A percentile compares a stretch with the other conserved stretches of the same genome.
These are phyloP conservation scores for Epithele typhae DNA, from an alignment of 768 basidiomycete species.

Conservation along the genomic window DNA sequence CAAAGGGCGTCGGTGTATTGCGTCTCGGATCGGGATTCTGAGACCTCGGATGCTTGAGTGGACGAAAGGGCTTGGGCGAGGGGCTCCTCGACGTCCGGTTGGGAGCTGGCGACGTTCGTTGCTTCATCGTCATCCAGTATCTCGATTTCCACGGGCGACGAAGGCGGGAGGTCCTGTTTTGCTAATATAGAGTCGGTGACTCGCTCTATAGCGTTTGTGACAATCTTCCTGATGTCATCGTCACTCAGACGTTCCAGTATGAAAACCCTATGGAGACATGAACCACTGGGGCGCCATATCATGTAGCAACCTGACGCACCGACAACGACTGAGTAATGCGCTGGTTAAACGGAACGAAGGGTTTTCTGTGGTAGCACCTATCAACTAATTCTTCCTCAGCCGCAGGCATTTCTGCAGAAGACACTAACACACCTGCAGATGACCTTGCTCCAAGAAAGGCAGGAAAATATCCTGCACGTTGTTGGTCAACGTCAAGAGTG, in stretches of 20 bases:
- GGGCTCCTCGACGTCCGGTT: constrained; percentile 15
- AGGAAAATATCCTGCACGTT: constrained; percentile 65
- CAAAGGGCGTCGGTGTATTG: constrained; percentile 17
- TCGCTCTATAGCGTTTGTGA: constrained; percentile 48
- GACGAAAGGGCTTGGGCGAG: constrained; percentile 14
- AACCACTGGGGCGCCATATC: neutral
- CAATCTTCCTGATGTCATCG: constrained; percentile 52
- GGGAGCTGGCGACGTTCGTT: constrained; percentile 18
- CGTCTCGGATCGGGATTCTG: constrained; percentile 1
- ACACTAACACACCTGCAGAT: constrained; percentile 44
- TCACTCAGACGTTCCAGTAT: constrained; percentile 65
- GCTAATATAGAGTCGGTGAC: constrained; percentile 19
- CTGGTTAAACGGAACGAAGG: constrained; percentile 80
- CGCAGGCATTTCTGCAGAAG: neutral
- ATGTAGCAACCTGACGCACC: constrained; percentile 38
- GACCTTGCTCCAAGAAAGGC: constrained; percentile 76
- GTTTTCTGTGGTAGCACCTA: constrained; percentile 88
- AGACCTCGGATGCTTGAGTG: constrained; percentile 16
- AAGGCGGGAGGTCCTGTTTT: neutral
- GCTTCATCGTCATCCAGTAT: constrained; percentile 1
- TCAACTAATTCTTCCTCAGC: constrained; percentile 37
- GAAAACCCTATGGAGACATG: constrained; percentile 54
- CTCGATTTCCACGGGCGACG: neutral
- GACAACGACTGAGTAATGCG: constrained; percentile 70
- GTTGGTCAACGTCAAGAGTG: constrained; percentile 5